Percentiles rank a stretch among this genome's conserved stretches.
Conservation (phyloP, 164 flowering plant species). For the Macadamia tetraphylla region DNA sequence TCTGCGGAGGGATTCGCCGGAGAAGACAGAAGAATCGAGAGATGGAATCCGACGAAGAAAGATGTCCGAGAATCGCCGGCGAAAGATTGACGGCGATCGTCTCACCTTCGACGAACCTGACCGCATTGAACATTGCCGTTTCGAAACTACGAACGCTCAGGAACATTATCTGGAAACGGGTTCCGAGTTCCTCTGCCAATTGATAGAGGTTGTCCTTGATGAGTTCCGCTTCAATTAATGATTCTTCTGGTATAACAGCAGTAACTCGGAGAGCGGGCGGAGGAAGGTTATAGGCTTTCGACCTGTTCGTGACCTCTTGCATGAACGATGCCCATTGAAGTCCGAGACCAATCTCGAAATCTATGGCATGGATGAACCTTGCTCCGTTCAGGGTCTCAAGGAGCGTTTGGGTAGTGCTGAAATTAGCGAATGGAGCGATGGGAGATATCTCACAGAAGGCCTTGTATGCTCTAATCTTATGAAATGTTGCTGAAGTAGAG, state of each 20-base stretch:
- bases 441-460: slow-evolving; percentile 67
- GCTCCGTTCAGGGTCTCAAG: slow-evolving; percentile 63
- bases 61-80: slow-evolving; percentile 47
- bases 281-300: slow-evolving; percentile 18
- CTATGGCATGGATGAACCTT: slow-evolving; percentile 53
- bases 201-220: slow-evolving; percentile 55
- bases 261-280: slow-evolving; percentile 52
- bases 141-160: slow-evolving; percentile 46
- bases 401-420: slow-evolving; percentile 77
- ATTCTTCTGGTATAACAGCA: slow-evolving; percentile 60
- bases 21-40: slow-evolving; percentile 44
- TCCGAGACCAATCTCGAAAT: slow-evolving; percentile 87
- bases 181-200: slow-evolving; percentile 64
- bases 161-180: slow-evolving; percentile 57
- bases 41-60: slow-evolving; percentile 21
- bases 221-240: slow-evolving; percentile 43
- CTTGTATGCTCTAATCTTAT: slow-evolving; percentile 58
- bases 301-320: slow-evolving; percentile 53
- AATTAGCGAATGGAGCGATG: slow-evolving; percentile 68
- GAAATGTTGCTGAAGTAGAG: slow-evolving; percentile 47
- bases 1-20: slow-evolving; percentile 44
- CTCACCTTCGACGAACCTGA: slow-evolving; percentile 61
- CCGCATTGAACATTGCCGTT: slow-evolving; percentile 39
- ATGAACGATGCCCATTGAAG: slow-evolving; percentile 84
- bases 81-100: slow-evolving; percentile 49